Conservation (phyloP, 2,329 filamentous ascomycete genomes). For the Aspergillus sp. region DNA sequence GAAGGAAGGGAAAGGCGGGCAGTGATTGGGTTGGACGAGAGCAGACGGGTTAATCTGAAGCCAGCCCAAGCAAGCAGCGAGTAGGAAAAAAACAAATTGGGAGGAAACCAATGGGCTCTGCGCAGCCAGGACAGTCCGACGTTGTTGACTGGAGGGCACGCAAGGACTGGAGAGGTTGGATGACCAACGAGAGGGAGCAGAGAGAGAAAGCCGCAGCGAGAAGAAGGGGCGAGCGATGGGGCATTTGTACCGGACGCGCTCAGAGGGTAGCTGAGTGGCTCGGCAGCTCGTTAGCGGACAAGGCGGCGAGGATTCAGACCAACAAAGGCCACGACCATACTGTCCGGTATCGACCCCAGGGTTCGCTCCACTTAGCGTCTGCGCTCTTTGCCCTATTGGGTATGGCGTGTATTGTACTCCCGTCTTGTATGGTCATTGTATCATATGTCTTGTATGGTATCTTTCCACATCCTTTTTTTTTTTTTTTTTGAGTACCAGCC, state of each 20-base stretch:
- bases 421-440: not conserved
- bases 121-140: constrained; percentile 23
- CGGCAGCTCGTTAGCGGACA: constrained; percentile 21
- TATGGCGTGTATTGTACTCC: not conserved
- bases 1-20: constrained; percentile 19
- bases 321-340: constrained; percentile 18
- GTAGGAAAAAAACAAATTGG: constrained; percentile 27
- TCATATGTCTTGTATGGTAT: not conserved
- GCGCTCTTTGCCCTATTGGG: not conserved
- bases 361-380: constrained; percentile 21
- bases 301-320: constrained; percentile 20
- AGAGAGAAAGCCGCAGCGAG: constrained; percentile 37
- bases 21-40: constrained; percentile 25
- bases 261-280: constrained; percentile 30
- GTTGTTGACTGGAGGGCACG: constrained; percentile 30
- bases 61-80: constrained; percentile 18
- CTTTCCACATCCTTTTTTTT: not conserved
- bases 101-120: constrained; percentile 23
- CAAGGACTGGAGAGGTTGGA: constrained; percentile 34
- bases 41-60: constrained; percentile 22
- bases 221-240: constrained; percentile 42
- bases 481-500: not conserved
- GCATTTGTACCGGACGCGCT: constrained; percentile 42
- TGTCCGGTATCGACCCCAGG: constrained; percentile 21
- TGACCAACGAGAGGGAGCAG: constrained; percentile 47